phyloP scores from a whole-genome alignment of 192 early-diverging fungal genomes.

The Linnemannia hyalina region DNA sequence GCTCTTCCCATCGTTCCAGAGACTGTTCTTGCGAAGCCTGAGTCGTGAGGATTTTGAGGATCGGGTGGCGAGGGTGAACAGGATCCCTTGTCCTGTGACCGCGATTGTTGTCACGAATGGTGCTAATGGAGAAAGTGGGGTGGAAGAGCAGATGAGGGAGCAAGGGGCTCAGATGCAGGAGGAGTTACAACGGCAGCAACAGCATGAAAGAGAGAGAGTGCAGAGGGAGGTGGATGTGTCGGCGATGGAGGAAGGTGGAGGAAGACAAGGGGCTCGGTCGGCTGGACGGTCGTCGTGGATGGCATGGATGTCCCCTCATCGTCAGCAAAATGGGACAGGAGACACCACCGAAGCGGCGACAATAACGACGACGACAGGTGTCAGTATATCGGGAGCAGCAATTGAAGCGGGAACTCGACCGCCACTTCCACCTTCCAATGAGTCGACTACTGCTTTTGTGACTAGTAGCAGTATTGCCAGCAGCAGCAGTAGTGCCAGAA shows the following conservation, averaged over 20 bases:
- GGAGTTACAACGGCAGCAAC: background rate
- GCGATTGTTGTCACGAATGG: conserved; percentile 10
- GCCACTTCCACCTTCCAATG: background rate
- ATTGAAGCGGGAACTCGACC: background rate
- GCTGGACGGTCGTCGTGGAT: background rate
- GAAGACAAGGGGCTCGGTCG: background rate
- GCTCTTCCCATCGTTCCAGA: conserved; percentile 49
- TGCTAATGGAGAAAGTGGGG: background rate
- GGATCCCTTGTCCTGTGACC: conserved; percentile 27
- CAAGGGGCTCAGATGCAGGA: background rate
- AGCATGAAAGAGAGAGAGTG: background rate
- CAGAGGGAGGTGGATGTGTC: background rate
- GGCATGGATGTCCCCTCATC: background rate
- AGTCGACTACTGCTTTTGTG: background rate
- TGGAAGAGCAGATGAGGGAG: background rate
- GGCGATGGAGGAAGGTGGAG: background rate
- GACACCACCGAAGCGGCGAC: background rate
- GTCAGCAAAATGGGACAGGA: background rate
- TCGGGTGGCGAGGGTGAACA: conserved; percentile 12
- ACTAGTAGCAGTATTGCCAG: background rate
- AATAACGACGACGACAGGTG: background rate
- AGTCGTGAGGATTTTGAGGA: conserved; percentile 54
- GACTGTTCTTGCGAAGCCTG: conserved; percentile 41
- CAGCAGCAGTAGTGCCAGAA: background rate
- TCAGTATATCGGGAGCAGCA: background rate